Evolutionary conservation across 331 rosid genomes (phyloP), one percentile per base, ranked within the genome.

Genomic region (Arachis monticola): DNA sequence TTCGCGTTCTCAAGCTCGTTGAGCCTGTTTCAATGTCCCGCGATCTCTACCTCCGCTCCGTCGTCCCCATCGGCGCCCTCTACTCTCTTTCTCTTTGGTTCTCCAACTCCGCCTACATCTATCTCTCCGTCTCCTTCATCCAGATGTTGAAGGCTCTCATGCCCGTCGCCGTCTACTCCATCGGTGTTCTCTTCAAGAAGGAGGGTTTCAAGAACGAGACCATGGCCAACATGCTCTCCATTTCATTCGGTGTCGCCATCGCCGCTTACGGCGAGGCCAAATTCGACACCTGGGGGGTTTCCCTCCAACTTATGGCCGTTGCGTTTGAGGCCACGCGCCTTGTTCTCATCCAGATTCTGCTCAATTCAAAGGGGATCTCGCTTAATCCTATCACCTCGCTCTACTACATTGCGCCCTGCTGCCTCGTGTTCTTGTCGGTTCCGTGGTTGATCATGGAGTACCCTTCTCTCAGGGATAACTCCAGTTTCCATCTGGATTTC

Each of bases 81-180:
- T 94, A 94, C 67, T 88, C 98, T 0, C 92, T 94, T 35, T 94
- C 98, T 0, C 90, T 94, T 59, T 94, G 98, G 96, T 87, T 94
- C 70, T 94, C 97, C 5, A 94, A 94, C 56, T 94, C 98, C 2
- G 97, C 97, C 0, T 94, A 94, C 66, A 94, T 94, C 8, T 94
- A 73, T 69, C 88, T 94, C 50, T 94, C 98, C 3, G 98, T 94
- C 4, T 94, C 98, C 10, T 94, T 94, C 77, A 91, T 94, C 31
- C 98, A 94, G 82, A 94, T 94, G 98, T 90, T 94, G 0, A 94
- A 94, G 70, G 98, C 98, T 0, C 87, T 94, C 10, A 94, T 92
- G 96, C 98, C 97, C 0, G 98, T 94, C 0, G 97, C 98, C 0
- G 98, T 94, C 1, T 94, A 94, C 66, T 88, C 97, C 2, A 82